A percentile compares a stretch with the other conserved stretches of the same genome.
phyloP scores from a whole-genome alignment of 257 asterid genomes.

The Apocynum venetum region DNA sequence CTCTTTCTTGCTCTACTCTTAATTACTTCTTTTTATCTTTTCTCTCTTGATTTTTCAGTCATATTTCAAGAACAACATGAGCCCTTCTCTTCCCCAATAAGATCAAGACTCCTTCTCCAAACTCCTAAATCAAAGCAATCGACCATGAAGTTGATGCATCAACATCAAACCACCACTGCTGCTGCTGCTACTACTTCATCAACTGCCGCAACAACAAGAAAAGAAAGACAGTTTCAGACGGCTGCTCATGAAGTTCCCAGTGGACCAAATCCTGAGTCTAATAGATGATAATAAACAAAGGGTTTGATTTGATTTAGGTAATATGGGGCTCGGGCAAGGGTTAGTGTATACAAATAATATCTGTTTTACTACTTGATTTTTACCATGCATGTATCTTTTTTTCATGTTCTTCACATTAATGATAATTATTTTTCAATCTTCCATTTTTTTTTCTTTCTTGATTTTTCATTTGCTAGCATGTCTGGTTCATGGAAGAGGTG shows the following conservation, averaged over 20 bases:
- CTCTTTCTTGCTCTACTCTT: conserved; percentile 30
- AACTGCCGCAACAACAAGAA: not conserved
- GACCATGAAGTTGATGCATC: conserved; percentile 21
- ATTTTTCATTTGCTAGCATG: not conserved
- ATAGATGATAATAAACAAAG: conserved; percentile 25
- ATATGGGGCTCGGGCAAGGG: not conserved
- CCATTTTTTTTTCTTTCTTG: not conserved
- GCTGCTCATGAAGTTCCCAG: conserved; percentile 87
- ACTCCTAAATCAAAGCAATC: conserved; percentile 21
- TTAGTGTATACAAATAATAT: not conserved
- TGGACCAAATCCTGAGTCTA: conserved; percentile 86
- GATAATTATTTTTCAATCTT: not conserved
- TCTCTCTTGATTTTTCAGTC: conserved; percentile 16
- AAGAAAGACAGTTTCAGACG: conserved; percentile 27
- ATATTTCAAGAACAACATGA: not conserved
- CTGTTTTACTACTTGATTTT: not conserved
- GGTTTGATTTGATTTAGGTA: not conserved
- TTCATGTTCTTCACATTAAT: not conserved
- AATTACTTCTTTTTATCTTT: conserved; percentile 16
- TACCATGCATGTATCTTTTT: not conserved
- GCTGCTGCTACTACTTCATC: conserved; percentile 3
- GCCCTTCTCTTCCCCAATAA: conserved; percentile 16
- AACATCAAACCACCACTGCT: conserved; percentile 5
- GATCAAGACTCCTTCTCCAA: conserved; percentile 22
- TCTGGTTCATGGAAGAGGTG: not conserved